These are phyloP conservation scores for Schizophyllum amplum DNA, from an alignment of 1,284 basidiomycete genomes.

Conservation along the genomic window DNA sequence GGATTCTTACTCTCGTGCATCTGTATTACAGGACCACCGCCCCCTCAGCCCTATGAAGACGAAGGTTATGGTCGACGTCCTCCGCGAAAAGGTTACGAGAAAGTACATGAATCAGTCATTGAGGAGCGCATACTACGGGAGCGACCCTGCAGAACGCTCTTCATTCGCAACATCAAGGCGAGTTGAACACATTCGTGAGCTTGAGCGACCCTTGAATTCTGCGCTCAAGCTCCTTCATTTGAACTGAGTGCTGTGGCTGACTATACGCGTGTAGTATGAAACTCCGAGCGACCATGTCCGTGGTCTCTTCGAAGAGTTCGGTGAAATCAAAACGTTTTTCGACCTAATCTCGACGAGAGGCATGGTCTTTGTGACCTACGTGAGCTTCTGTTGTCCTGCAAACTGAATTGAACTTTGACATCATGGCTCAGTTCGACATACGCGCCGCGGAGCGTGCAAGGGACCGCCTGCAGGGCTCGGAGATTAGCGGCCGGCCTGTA, in stretches of 20 bases:
- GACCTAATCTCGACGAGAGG: constrained; percentile 90
- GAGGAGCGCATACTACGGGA: constrained; percentile 87
- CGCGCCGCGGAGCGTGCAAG: constrained; percentile 87
- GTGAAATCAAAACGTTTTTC: constrained; percentile 95
- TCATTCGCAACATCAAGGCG: constrained; percentile 96
- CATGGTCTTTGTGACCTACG: constrained; percentile 97
- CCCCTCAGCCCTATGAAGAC: constrained; percentile 28
- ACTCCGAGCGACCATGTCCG: constrained; percentile 81
- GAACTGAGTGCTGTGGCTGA: constrained; percentile 8
- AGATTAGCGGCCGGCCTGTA: constrained; percentile 79
- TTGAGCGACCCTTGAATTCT: too few species aligned
- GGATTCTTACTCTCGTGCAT: constrained; percentile 8
- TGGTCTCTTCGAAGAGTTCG: constrained; percentile 81
- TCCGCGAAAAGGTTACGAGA: constrained; percentile 63
- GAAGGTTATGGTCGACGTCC: constrained; percentile 44
- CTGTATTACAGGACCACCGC: constrained; percentile 9
- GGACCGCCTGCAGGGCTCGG: constrained; percentile 79
- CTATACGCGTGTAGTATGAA: constrained; percentile 64
- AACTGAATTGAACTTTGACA: constrained; percentile 10
- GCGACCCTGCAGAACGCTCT: constrained; percentile 89
- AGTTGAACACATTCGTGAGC: constrained; percentile 29
- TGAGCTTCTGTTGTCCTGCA: constrained; percentile 37
- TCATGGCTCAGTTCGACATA: constrained; percentile 86
- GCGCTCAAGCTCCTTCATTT: constrained; percentile 3
- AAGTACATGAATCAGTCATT: constrained; percentile 79